Percentiles rank a stretch among this genome's conserved stretches.
These are phyloP conservation scores for Beauveria sp. DNA, from an alignment of 2,329 filamentous ascomycete genomes.

Conservation along the genomic window DNA sequence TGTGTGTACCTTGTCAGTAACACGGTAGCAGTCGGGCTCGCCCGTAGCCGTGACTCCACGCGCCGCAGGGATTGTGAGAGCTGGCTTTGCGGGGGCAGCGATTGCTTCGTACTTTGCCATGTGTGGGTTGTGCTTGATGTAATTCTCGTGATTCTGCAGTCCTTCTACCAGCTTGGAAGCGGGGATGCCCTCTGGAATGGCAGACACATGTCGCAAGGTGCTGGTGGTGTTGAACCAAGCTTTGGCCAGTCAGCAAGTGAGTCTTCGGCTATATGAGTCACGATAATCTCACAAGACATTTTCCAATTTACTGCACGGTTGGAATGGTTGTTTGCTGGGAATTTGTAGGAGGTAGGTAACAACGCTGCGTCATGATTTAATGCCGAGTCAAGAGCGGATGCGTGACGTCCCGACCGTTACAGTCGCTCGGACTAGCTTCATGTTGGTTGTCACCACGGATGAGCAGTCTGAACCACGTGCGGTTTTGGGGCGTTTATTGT, in stretches of 20 bases:
- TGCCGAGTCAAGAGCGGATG: background rate
- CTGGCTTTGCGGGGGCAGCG: constrained; percentile 19
- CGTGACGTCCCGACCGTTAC: background rate
- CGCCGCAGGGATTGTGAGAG: constrained; percentile 23
- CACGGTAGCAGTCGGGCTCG: constrained; percentile 34
- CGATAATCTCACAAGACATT: background rate
- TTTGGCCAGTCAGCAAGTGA: background rate
- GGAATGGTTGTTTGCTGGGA: background rate
- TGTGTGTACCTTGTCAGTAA: constrained; percentile 43
- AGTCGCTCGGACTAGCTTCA: background rate
- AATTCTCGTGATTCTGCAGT: constrained; percentile 45
- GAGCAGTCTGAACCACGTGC: background rate
- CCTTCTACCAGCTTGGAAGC: constrained; percentile 31
- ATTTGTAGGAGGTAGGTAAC: background rate
- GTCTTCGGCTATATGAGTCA: too few species aligned
- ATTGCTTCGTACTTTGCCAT: constrained; percentile 35
- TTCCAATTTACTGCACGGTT: background rate
- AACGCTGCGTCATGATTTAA: background rate
- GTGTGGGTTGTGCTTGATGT: constrained; percentile 46
- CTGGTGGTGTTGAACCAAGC: constrained; percentile 37
- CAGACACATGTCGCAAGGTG: constrained; percentile 33
- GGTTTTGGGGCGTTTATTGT: background rate
- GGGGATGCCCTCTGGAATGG: constrained; percentile 31
- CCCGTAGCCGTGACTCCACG: constrained; percentile 18
- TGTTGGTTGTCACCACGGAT: background rate